Conservation (phyloP, 2,329 filamentous ascomycete species). For the Juglanconis oblonga region DNA sequence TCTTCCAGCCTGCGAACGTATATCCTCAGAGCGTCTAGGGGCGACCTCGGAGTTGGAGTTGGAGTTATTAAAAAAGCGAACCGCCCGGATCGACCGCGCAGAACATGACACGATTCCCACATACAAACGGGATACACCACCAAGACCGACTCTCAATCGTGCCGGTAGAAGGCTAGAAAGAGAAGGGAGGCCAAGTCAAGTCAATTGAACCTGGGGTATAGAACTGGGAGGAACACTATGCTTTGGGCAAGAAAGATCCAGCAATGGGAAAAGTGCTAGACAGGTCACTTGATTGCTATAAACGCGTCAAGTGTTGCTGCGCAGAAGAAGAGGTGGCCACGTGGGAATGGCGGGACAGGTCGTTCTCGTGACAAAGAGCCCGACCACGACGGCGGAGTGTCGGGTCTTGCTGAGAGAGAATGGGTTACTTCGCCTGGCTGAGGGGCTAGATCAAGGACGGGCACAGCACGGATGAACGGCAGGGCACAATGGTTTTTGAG, state of each 20-base stretch:
- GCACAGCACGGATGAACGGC: too few relatives aligned
- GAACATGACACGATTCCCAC: not conserved
- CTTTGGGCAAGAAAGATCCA: not conserved
- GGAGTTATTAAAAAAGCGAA: not conserved
- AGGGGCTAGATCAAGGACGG: too few relatives aligned
- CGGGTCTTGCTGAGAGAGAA: not conserved
- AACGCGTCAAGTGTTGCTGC: not conserved
- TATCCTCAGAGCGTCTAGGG: constrained; percentile 20
- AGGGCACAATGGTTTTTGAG: too few relatives aligned
- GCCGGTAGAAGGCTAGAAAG: constrained; percentile 15
- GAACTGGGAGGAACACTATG: constrained; percentile 1
- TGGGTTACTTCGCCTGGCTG: not conserved
- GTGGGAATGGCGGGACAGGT: not conserved
- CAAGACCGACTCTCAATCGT: constrained; percentile 5
- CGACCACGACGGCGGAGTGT: not conserved
- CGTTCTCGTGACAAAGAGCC: constrained; percentile 4
- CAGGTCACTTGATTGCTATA: constrained; percentile 4
- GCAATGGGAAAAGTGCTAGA: not conserved
- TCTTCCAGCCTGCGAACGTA: constrained; percentile 16
- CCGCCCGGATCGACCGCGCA: not conserved
- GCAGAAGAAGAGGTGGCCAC: not conserved
- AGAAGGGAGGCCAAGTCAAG: not conserved
- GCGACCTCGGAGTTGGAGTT: not conserved
- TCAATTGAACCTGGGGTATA: not conserved
- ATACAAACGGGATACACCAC: not conserved